A percentile compares a stretch with the other conserved stretches of the same genome.
These are phyloP conservation scores for Camptophora hylomeconis DNA, from an alignment of 2,329 filamentous ascomycete genomes.

Conservation along the genomic window DNA sequence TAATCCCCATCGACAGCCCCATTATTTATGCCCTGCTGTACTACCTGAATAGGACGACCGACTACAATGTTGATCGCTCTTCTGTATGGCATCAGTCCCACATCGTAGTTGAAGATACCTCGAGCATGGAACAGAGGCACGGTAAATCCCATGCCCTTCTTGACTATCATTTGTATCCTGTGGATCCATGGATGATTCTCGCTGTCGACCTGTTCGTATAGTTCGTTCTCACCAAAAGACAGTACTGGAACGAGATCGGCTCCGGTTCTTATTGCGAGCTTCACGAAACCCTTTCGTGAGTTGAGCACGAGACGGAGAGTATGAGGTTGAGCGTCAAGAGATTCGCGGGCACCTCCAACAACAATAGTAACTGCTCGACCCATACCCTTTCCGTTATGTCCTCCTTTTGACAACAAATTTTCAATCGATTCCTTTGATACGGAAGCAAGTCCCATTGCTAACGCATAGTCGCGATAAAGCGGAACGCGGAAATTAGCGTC, in stretches of 20 bases:
- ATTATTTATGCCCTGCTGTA: conserved; percentile 41
- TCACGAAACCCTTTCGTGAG: conserved; percentile 82
- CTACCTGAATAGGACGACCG: conserved; percentile 64
- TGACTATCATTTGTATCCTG: conserved; percentile 68
- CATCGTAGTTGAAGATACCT: conserved; percentile 95
- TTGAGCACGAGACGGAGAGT: conserved; percentile 65
- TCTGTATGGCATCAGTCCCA: conserved; percentile 89
- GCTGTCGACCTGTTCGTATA: conserved; percentile 81
- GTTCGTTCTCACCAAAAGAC: conserved; percentile 86
- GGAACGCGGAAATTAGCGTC: conserved; percentile 92
- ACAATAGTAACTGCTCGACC: conserved; percentile 96
- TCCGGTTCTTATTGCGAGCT: conserved; percentile 81
- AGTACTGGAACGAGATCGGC: conserved; percentile 88
- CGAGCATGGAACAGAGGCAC: conserved; percentile 80
- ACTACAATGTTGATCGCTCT: conserved; percentile 80
- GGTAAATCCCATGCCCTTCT: conserved; percentile 82
- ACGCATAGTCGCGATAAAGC: conserved; percentile 86
- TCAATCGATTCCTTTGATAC: conserved; percentile 88
- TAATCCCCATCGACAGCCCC: conserved; percentile 58
- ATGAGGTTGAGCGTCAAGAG: conserved; percentile 72
- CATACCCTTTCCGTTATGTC: conserved; percentile 66
- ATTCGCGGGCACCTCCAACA: conserved; percentile 82
- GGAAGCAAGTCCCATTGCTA: conserved; percentile 73
- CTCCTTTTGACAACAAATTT: conserved; percentile 71
- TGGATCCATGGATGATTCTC: conserved; percentile 67